Evolutionary conservation across 148 eudicot genomes (phyloP), one percentile per base, ranked within the genome.

Genomic region (Silene latifolia): DNA sequence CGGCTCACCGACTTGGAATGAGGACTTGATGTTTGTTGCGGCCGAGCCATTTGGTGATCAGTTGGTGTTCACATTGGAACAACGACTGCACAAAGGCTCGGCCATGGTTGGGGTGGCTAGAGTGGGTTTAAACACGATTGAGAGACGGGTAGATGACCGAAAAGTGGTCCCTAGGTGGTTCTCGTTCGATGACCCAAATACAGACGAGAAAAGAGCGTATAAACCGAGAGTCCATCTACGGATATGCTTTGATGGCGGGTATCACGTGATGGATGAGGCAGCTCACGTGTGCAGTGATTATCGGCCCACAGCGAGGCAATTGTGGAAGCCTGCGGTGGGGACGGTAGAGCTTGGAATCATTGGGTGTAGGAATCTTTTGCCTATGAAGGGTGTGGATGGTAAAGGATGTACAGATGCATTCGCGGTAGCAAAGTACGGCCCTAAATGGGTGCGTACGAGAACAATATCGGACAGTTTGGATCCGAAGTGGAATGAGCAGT

Each of bases 401-500:
- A 94, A 88, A 72, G 98, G 98, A 4, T 88, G 88, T 12, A 90
- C 89, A 0, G 91, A 94, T 62, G 98, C 93, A 3, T 94, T 90
- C 66, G 96, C 84, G 0, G 90, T 94, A 42, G 98, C 93, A 0
- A 94, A 94, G 74, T 94, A 94, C n/a, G 98, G 98, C 9, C 89
- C 86, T 19, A 94, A 94, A 74, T 94, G 98, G 98, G 84, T 90
- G 4, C 90, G 97, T 0, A 94, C 98, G 0, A 89, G 96, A 6
- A 89, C 92, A 0, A 83, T 94, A 5, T 86, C 93, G 0, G 90
- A 91, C 63, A 77, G 84, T 58, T 72, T 90, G 72, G 96, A 94
- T 27, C 98, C 98, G 0, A 91, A 83, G 46, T 94, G 98, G 98
- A 94, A 94, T n/a, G 98, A 94, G 85, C 98, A 94, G 73, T 94